Evolutionary conservation across 805 yeast genomes (phyloP).

Genomic region (Kazachstania taianensis): DNA sequence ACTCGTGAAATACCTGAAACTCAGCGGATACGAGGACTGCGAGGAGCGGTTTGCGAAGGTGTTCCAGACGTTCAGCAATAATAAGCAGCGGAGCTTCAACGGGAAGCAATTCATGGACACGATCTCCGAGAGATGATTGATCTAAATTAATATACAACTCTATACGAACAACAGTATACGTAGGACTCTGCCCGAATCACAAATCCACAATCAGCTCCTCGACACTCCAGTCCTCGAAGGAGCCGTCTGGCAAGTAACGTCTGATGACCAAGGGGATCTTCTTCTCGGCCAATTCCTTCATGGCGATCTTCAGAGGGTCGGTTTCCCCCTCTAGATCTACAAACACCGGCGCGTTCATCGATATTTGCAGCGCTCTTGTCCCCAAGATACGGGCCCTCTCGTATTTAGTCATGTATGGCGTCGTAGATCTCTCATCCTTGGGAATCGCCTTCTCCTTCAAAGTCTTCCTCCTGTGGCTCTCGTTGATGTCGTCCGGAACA

Average conservation of each 20-base stretch:
- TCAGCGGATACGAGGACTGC: conserved; percentile 31
- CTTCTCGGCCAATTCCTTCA: conserved; percentile 90
- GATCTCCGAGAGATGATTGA: conserved; percentile 21
- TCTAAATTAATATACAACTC: no score
- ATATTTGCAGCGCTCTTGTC: conserved; percentile 92
- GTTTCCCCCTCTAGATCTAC: conserved; percentile 99
- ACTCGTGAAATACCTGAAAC: conserved; percentile 41
- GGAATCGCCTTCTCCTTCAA: conserved; percentile 79
- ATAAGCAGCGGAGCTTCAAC: conserved; percentile 46
- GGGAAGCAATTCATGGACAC: conserved; percentile 56
- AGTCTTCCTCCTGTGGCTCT: conserved; percentile 44
- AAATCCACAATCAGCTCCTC: conserved; percentile 92
- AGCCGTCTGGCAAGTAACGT: conserved; percentile 93
- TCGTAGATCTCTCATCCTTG: conserved; percentile 79
- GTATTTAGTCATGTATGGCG: conserved; percentile 98
- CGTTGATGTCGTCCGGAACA: conserved; percentile 49
- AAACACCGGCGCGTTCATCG: conserved; percentile 96
- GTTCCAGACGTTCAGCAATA: conserved; percentile 45
- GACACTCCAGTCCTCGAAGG: conserved; percentile 98
- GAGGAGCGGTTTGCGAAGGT: conserved; percentile 39
- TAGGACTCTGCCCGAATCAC: background rate
- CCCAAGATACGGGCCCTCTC: conserved; percentile 97
- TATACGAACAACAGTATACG: background rate
- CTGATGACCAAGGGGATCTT: conserved; percentile 93
- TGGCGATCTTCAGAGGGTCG: conserved; percentile 94